These are phyloP conservation scores for Sideroxylon spinosum DNA, from an alignment of 179 eudicot species.

Conservation along the genomic window DNA sequence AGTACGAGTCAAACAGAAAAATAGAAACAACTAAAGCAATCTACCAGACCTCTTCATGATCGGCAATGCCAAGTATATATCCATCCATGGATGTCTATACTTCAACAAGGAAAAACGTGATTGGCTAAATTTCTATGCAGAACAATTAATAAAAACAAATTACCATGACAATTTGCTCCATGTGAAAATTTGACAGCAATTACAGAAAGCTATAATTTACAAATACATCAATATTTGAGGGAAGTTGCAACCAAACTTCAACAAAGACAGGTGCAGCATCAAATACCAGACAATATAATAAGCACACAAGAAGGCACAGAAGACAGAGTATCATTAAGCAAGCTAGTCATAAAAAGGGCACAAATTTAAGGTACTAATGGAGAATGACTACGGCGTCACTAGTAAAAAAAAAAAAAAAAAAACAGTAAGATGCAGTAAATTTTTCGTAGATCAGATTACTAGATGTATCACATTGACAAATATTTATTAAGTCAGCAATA, in stretches of 20 bases:
- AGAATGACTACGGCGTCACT: too few species aligned
- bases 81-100: not conserved
- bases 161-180: not conserved
- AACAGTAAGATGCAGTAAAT: too few species aligned
- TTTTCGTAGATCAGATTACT: too few species aligned
- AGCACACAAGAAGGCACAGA: not conserved
- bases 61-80: not conserved
- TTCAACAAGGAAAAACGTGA: not conserved
- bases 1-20: conserved; percentile 1
- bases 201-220: not conserved
- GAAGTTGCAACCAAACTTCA: not conserved
- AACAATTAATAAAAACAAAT: not conserved
- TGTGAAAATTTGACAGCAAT: not conserved
- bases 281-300: not conserved
- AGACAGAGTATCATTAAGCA: not conserved
- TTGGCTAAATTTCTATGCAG: not conserved
- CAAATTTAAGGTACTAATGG: too few species aligned
- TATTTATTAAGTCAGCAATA: too few species aligned
- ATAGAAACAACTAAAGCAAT: not conserved
- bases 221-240: not conserved
- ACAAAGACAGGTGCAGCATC: not conserved
- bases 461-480: too few species aligned
- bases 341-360: too few species aligned
- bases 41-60: not conserved
- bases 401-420: too few species aligned